Base-by-base conservation (phyloP, 495 filamentous ascomycete genomes). In the Aspergillus sclerotiicarbonarius region DNA sequence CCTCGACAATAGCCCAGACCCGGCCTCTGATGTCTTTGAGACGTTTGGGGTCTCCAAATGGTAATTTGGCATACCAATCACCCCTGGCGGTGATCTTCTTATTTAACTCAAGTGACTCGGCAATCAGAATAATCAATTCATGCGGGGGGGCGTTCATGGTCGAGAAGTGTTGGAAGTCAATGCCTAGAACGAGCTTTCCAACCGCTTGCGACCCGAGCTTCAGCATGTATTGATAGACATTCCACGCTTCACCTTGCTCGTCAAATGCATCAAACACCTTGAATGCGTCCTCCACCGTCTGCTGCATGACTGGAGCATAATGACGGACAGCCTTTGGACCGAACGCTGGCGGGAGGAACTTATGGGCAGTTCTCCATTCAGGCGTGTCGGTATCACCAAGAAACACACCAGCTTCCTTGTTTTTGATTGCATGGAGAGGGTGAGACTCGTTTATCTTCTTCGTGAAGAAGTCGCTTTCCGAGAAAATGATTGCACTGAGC, bases 141-240 rank as follows among this genome's bases (percentile, higher is more conserved):
- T 78, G 73, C 0, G 75, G 43, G 0, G 70, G 75, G 4, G 76
- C 39, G 31, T 82, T 73, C n/a, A 73, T 46, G 0, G 60, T 19
- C 8, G 60, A 63, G 57, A 85, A 84, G 46, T 85, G 82, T 16
- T 72, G 55, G 16, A 82, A 74, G 58, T 84, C 78, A 30, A 70
- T 64, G 8, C 73, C 76, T 0, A 84, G 63, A 0, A 71, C 71
- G 35, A 84, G 61, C 53, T 76, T 76, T 25, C 77, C 74, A 44
- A 83, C 76, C 16, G 74, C 70, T 47, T 81, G 74, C 1, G 76
- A 76, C 1, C 67, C 80, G 2, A 86, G 74, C 64, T 84, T 84
- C 16, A 84, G 56, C 78, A 82, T 85, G 55, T 77, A 84, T 51
- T 76, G 76, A 56, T 85, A 86, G 8, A 78, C 78, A 61, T 84